A percentile compares a stretch with the other conserved stretches of the same genome.
phyloP scores from a whole-genome alignment of 2,329 filamentous ascomycete species.

The Microascus cirrosus region DNA sequence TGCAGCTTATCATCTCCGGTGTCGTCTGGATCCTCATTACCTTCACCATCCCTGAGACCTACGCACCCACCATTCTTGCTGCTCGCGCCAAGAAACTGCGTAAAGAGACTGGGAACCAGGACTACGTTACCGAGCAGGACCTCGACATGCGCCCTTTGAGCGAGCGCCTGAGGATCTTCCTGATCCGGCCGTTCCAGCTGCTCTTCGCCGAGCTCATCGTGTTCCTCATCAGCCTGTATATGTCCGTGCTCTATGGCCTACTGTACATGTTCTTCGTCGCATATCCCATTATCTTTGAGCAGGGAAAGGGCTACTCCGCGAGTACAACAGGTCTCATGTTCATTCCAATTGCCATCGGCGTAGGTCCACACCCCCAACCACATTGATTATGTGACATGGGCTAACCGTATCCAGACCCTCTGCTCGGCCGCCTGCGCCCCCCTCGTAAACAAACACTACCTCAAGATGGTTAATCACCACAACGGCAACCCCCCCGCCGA shows the following conservation, averaged over 20 bases:
- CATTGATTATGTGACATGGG: background rate
- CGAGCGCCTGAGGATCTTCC: slow-evolving; percentile 62
- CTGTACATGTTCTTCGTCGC: slow-evolving; percentile 71
- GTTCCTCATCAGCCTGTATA: slow-evolving; percentile 73
- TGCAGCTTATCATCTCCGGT: slow-evolving; percentile 66
- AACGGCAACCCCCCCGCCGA: slow-evolving; percentile 68
- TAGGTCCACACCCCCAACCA: background rate
- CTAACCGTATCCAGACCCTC: slow-evolving; percentile 28
- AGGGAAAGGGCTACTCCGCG: slow-evolving; percentile 67
- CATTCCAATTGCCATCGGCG: slow-evolving; percentile 69
- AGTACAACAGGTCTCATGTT: slow-evolving; percentile 76
- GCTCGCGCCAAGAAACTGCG: slow-evolving; percentile 61
- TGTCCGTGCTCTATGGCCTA: slow-evolving; percentile 68
- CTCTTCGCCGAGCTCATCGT: slow-evolving; percentile 79
- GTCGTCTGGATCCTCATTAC: slow-evolving; percentile 65
- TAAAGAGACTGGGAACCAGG: slow-evolving; percentile 52
- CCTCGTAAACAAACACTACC: slow-evolving; percentile 71
- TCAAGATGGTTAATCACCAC: slow-evolving; percentile 49
- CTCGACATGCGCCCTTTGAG: slow-evolving; percentile 59
- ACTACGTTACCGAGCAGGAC: slow-evolving; percentile 70
- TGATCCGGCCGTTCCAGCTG: slow-evolving; percentile 75
- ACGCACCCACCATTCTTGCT: slow-evolving; percentile 67
- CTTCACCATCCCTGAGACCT: slow-evolving; percentile 86
- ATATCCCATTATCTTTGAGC: slow-evolving; percentile 60
- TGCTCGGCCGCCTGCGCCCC: slow-evolving; percentile 56